Evolutionary conservation across 768 basidiomycete genomes (phyloP).

Genomic region (Rhodotorula diobovata): DNA sequence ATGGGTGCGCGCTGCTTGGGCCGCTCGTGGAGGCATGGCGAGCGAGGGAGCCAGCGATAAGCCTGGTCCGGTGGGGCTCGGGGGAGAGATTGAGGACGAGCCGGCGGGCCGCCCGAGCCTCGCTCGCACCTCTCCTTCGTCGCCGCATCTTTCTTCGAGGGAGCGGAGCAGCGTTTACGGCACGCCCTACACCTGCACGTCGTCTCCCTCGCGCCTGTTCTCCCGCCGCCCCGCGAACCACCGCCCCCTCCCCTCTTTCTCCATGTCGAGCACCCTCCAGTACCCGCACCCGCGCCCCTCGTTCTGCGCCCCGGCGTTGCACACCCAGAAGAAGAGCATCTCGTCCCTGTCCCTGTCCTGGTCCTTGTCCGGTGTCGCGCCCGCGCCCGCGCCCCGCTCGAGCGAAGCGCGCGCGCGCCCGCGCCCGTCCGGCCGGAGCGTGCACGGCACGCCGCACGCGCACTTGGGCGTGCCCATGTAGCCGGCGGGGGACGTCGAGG

Average conservation of each 20-base stretch:
- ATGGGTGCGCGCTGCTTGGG: not conserved
- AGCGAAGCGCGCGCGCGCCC: not conserved
- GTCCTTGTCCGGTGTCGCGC: no score
- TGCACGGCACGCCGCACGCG: constrained; percentile 36
- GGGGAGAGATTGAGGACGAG: not conserved
- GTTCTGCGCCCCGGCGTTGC: constrained; percentile 38
- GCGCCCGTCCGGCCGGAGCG: constrained; percentile 40
- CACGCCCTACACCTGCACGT: not conserved
- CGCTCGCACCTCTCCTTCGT: no score
- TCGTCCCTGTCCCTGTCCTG: not conserved
- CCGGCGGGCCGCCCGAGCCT: not conserved
- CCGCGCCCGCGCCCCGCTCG: not conserved
- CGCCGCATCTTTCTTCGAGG: no score
- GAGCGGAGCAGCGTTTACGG: no score
- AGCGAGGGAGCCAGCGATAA: no score
- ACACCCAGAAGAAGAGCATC: constrained; percentile 41
- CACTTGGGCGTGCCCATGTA: constrained; percentile 41
- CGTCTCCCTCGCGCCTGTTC: no score
- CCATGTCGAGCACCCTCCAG: constrained; percentile 35
- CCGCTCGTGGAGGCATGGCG: not conserved
- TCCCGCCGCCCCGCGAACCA: constrained; percentile 3
- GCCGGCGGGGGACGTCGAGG: constrained; percentile 1
- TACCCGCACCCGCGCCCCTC: constrained; percentile 38
- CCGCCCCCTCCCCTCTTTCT: constrained; percentile 23
- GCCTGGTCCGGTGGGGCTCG: no score